Conservation (phyloP, 176 grass and related monocot species). For the Microstegium vimineum region DNA sequence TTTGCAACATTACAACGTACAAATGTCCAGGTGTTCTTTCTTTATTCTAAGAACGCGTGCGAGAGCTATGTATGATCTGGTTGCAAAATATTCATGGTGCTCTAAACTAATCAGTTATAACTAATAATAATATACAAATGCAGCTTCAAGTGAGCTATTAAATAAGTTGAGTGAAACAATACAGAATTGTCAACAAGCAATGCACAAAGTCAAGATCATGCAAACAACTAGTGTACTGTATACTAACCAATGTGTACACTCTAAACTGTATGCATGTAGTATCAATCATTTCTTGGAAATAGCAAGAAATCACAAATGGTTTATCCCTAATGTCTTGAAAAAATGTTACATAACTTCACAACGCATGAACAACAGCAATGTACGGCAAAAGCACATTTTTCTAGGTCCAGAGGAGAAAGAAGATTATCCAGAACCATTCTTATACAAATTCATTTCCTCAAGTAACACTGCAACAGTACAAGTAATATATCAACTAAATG, state of each 20-base stretch:
- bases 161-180: neutral
- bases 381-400: neutral
- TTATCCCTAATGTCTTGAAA: neutral
- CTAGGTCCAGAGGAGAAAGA: neutral
- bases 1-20: neutral
- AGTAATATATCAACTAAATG: conserved; percentile 13
- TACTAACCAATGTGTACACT: neutral
- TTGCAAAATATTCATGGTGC: neutral
- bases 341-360: neutral
- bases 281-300: neutral
- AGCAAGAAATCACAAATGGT: neutral
- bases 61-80: neutral
- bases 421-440: neutral
- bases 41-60: neutral
- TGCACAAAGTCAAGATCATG: neutral
- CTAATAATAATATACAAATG: neutral
- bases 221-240: neutral
- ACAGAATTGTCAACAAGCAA: neutral
- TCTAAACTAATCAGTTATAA: neutral
- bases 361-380: neutral
- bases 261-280: neutral
- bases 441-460: neutral
- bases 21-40: neutral
- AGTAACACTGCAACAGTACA: conserved; percentile 11
- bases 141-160: neutral